phyloP scores from a whole-genome alignment of 495 filamentous ascomycete species.

The Emericellopsis terricola region DNA sequence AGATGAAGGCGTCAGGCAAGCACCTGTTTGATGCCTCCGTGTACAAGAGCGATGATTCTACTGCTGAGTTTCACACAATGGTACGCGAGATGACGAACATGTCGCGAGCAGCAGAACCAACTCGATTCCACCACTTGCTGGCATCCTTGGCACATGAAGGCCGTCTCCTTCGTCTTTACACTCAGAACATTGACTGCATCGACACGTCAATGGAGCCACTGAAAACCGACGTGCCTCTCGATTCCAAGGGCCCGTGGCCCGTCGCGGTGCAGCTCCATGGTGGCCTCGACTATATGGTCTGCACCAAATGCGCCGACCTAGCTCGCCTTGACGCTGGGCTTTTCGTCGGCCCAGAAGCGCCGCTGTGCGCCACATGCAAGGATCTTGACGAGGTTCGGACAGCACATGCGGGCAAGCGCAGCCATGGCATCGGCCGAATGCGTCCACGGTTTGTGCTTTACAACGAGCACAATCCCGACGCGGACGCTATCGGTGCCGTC shows the following conservation, averaged over 20 bases:
- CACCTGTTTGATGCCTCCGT: conserved; percentile 94
- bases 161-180: conserved; percentile 81
- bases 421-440: conserved; percentile 81
- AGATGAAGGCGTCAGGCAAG: conserved; percentile 84
- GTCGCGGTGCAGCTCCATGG: conserved; percentile 87
- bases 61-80: conserved; percentile 86
- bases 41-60: conserved; percentile 77
- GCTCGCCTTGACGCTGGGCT: conserved; percentile 56
- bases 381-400: conserved; percentile 59
- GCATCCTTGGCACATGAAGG: conserved; percentile 79
- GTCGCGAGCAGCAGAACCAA: conserved; percentile 59
- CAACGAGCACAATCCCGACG: conserved; percentile 92
- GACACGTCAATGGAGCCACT: conserved; percentile 74
- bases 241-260: conserved; percentile 75
- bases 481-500: conserved; percentile 85
- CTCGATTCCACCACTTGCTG: conserved; percentile 83
- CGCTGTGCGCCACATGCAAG: conserved; percentile 60
- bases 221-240: conserved; percentile 51
- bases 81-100: conserved; percentile 69
- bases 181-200: conserved; percentile 90
- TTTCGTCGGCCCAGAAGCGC: conserved; percentile 71
- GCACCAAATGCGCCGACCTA: conserved; percentile 72
- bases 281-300: conserved; percentile 88
- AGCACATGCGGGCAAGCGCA: conserved; percentile 66
- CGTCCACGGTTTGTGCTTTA: conserved; percentile 91